Base-by-base conservation (phyloP, 306 rosid genomes). In the Lablab purpureus region DNA sequence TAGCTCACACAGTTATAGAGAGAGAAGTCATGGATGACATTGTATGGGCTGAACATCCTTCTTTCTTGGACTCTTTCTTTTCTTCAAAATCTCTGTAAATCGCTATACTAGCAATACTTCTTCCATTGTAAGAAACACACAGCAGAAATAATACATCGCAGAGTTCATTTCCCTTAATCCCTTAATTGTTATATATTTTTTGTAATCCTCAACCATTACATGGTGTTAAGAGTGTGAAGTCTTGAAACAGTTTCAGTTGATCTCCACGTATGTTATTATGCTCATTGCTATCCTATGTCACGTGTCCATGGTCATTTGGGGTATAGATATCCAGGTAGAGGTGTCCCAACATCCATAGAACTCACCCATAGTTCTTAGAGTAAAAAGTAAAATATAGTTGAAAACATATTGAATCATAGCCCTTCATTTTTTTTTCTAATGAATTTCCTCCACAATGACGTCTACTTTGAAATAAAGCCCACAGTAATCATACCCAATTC, bases 341-440 rank as follows among this genome's bases (percentile, higher is more conserved):
- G 51, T 59, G 73, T 18, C 73, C 15, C 73, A 23, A 52, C 66
- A 69, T 49, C 73, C 78, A 59, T 34, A 62, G 51, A 76, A 56
- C 28, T 74, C n/a, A 25, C 34, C 67, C 67, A 27, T 43, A 74
- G 43, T 27, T 79, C 64, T 47, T 59, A 55, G 22, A 46, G 32
- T 47, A 69, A 69, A 70, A 32, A 40, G n/a, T 11, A 34, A 41
- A 56, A 72, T 36, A 22, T 67, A 7, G 52, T 43, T 43, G 22
- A 19, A 59, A 58, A 74, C 52, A 67, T 28, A 73, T 21, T 49
- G 74, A 40, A 59, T 28, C 27, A 22, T 36, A 32, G 66, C 17
- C 10, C 46, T 73, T 67, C 30, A 15, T 68, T 58, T 67, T n/a
- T 67, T n/a, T 25, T 17, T 19, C 14, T 59, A n/a, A 45, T 56